phyloP scores from a whole-genome alignment of 129 eudicot genomes.

The Artemisia tridentata region DNA sequence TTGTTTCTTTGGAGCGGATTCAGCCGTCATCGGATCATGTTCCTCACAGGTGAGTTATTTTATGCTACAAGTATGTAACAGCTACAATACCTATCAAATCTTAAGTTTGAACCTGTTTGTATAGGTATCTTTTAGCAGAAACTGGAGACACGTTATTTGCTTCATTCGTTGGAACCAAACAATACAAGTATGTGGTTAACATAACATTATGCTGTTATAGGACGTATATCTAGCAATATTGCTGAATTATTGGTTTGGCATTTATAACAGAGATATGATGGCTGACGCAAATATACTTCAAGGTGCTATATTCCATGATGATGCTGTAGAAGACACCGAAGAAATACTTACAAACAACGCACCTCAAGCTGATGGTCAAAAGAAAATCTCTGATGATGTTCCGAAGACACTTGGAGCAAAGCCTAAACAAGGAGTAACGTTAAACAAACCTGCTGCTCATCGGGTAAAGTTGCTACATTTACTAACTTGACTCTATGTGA shows the following conservation, averaged over 20 bases:
- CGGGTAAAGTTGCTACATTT: constrained; percentile 50
- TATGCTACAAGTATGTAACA: not conserved
- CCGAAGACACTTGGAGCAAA: constrained; percentile 48
- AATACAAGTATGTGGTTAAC: constrained; percentile 74
- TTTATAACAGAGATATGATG: constrained; percentile 81
- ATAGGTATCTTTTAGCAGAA: constrained; percentile 91
- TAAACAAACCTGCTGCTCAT: constrained; percentile 93
- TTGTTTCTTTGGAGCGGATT: constrained; percentile 84
- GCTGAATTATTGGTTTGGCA: constrained; percentile 15
- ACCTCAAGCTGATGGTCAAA: constrained; percentile 32
- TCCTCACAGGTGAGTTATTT: constrained; percentile 69
- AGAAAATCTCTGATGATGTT: constrained; percentile 39
- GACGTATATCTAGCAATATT: not conserved
- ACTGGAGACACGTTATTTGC: constrained; percentile 95
- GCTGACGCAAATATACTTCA: constrained; percentile 97
- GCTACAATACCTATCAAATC: not conserved
- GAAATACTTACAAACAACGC: constrained; percentile 37
- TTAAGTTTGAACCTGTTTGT: constrained; percentile 13
- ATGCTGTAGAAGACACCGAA: constrained; percentile 44
- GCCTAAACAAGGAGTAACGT: constrained; percentile 52
- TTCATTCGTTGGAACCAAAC: constrained; percentile 94
- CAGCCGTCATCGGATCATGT: constrained; percentile 99
- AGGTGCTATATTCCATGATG: constrained; percentile 98
- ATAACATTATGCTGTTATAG: constrained; percentile 3
- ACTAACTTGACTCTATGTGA: no score